Evolutionary conservation across 331 rosid genomes (phyloP), one percentile per base, ranked within the genome.

Genomic region (Acacia concinna): DNA sequence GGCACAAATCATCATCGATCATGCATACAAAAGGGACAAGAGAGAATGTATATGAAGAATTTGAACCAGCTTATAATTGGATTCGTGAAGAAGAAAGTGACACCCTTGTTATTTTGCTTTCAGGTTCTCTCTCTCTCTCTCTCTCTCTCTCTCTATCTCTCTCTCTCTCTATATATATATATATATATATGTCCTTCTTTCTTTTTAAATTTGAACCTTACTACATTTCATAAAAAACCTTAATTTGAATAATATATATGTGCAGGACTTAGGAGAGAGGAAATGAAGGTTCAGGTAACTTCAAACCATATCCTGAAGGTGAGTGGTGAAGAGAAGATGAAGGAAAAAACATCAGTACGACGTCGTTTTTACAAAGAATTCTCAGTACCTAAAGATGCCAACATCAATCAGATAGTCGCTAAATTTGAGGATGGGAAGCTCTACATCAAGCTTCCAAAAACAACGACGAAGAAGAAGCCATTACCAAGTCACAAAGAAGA

Each of bases 231-330:
- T n/a, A n/a, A n/a, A n/a, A n/a, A n/a, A n/a, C n/a, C n/a, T n/a
- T n/a, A n/a, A n/a, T n/a, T n/a, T n/a, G n/a, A n/a, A n/a, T n/a
- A n/a, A n/a, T 18, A 49, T 12, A 1, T 5, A 70, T 64, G 11
- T 40, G 31, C 88, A 94, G 94, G 88, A 37, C 92, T 88, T 68
- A 85, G n/a, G 51, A 88, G 43, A 75, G 90, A 90, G 31, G 80
- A 84, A 40, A 6, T 92, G 49, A 87, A 8, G 76, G 84, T 92
- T 54, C 91, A 89, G 69, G 27, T 88, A 67, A 81, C 90, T 2
- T 62, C 88, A 25, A 1, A 51, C 2, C 73, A 81, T 0, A 34
- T 68, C 3, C 18, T 92, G 67, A 89, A 65, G 78, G 4, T 92
- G 23, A 27, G 28, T 3, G 94, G 97, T 9, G 94, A 88, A 81